These are phyloP conservation scores for Penicillium canescens DNA, from an alignment of 495 filamentous ascomycete species.

Conservation along the genomic window DNA sequence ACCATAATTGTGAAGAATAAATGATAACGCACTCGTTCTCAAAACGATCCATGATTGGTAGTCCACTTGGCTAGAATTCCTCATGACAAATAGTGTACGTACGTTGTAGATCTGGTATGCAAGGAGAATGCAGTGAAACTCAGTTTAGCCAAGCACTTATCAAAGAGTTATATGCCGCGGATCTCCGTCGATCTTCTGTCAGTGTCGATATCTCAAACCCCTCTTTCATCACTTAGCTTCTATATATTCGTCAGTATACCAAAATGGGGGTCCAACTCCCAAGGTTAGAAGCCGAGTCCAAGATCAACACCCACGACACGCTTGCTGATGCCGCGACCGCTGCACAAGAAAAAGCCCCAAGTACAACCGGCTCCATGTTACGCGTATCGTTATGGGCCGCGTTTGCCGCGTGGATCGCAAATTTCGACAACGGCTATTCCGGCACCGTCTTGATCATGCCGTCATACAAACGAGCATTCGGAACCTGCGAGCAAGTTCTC, in stretches of 20 bases:
- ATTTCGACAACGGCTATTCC: constrained; percentile 29
- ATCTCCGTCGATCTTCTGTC: background rate
- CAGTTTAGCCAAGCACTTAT: background rate
- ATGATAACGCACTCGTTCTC: background rate
- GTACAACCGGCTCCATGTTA: constrained; percentile 20
- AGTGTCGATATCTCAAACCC: background rate
- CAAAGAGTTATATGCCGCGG: background rate
- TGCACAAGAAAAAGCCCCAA: background rate
- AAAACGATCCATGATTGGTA: background rate
- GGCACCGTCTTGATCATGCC: constrained; percentile 30
- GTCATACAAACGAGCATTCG: constrained; percentile 24
- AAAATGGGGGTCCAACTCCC: background rate
- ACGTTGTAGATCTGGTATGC: background rate
- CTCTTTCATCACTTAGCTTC: background rate
- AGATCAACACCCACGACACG: background rate
- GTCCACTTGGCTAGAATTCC: background rate
- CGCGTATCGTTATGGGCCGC: constrained; percentile 25
- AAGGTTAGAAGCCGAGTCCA: background rate
- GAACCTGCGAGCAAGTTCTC: constrained; percentile 18
- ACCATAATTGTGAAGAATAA: too few species aligned
- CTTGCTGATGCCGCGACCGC: background rate
- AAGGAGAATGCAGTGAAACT: too few species aligned
- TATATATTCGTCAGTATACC: background rate
- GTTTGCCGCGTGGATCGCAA: constrained; percentile 27
- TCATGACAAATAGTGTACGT: background rate